phyloP scores from a whole-genome alignment of 176 grass and related monocot species.

The Rhynchospora pubera region DNA sequence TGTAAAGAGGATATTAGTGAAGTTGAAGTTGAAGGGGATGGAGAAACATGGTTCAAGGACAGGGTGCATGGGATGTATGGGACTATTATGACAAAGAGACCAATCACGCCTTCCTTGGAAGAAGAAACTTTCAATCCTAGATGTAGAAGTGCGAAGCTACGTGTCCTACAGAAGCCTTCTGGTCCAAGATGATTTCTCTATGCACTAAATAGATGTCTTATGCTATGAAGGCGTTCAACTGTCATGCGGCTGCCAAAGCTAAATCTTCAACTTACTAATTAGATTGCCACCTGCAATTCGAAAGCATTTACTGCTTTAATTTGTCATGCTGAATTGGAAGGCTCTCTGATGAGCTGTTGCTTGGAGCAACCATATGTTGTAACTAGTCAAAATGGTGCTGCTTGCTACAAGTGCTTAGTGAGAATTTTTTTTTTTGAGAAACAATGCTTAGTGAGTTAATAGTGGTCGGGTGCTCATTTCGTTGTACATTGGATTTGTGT shows the following conservation, averaged over 20 bases:
- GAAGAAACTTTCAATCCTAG: constrained; percentile 82
- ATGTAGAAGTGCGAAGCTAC: constrained; percentile 92
- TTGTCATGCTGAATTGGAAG: background rate
- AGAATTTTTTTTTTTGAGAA: too few species aligned
- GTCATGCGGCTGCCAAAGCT: background rate
- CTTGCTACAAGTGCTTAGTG: background rate
- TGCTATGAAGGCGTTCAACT: background rate
- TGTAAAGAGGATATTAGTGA: constrained; percentile 9
- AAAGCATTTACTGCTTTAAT: background rate
- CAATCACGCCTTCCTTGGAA: constrained; percentile 65
- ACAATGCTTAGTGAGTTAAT: background rate
- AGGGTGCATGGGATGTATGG: constrained; percentile 58
- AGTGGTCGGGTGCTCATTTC: background rate
- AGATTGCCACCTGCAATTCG: constrained; percentile 8
- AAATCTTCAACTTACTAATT: background rate
- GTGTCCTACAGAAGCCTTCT: constrained; percentile 55
- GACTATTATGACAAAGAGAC: constrained; percentile 74
- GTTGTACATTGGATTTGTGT: background rate
- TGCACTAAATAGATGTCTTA: background rate
- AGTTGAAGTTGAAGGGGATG: constrained; percentile 16
- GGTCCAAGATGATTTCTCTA: background rate
- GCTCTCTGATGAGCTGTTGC: background rate
- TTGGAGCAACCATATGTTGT: background rate
- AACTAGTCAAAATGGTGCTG: background rate
- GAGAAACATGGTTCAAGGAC: constrained; percentile 50